Conservation (phyloP, 495 filamentous ascomycete species). For the Podospora pseudocomata region DNA sequence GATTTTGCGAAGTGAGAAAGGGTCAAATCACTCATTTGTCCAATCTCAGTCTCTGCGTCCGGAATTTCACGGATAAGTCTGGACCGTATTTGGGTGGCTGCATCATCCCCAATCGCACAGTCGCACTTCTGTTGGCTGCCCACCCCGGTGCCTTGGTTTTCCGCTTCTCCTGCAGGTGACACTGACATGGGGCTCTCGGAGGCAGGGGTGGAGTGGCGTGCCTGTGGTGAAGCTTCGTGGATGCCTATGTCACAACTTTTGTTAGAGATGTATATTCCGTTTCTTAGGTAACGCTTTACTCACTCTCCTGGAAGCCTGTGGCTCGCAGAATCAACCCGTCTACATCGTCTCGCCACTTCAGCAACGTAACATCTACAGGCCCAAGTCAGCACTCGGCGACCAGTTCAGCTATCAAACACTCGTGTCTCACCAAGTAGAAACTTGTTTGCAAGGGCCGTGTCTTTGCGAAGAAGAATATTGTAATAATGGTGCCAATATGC, state of each 20-base stretch:
- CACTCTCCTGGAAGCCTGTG: not conserved
- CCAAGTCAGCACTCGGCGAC: not conserved
- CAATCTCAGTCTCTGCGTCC: not conserved
- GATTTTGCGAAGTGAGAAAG: not conserved
- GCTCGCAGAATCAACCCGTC: not conserved
- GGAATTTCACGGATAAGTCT: not conserved
- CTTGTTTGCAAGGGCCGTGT: not conserved
- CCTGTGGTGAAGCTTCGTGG: not conserved
- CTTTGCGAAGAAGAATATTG: not conserved
- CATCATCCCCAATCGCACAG: not conserved
- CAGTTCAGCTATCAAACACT: not conserved
- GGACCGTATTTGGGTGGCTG: not conserved
- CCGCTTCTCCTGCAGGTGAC: not conserved
- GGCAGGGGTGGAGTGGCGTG: not conserved
- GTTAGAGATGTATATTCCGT: not conserved
- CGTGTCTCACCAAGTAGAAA: not conserved
- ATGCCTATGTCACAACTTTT: not conserved
- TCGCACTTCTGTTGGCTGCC: not conserved
- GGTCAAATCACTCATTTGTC: not conserved
- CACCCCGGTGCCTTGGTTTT: not conserved
- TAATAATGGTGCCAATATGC: slow-evolving; percentile 1
- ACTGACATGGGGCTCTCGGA: not conserved
- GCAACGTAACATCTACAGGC: not conserved
- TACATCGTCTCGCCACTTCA: slow-evolving; percentile 1
- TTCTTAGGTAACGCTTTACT: not conserved